Conservation (phyloP, 441 rosid species). For the Aleurites moluccanus region DNA sequence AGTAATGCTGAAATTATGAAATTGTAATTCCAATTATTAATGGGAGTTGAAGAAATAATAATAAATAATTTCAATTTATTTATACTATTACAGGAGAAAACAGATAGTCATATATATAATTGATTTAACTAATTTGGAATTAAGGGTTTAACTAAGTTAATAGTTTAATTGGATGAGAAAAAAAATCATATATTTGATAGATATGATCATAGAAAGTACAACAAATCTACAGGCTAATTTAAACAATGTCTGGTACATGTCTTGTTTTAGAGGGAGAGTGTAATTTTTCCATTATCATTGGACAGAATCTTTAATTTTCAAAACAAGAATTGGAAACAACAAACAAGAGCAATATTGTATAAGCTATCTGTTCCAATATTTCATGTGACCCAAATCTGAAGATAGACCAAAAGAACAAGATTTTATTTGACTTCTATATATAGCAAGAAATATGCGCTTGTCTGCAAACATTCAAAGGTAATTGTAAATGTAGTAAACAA, state of each 20-base stretch:
- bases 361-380: neutral
- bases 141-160: too few species aligned
- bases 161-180: too few species aligned
- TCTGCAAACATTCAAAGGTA: slow-evolving; percentile 9
- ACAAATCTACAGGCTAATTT: neutral
- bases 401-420: neutral
- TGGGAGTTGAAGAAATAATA: too few species aligned
- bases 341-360: neutral
- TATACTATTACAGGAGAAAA: too few species aligned
- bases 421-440: neutral
- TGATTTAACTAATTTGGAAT: too few species aligned
- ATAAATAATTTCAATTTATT: too few species aligned
- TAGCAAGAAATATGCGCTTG: neutral
- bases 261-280: neutral
- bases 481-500: neutral
- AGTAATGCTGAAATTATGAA: neutral
- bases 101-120: too few species aligned
- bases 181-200: too few species aligned
- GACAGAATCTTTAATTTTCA: neutral
- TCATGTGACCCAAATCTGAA: neutral
- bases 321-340: neutral
- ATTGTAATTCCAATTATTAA: too few species aligned
- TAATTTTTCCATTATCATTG: neutral
- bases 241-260: neutral
- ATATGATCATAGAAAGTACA: neutral